These are phyloP conservation scores for Sindora glabra DNA, from an alignment of 306 rosid genomes.

Conservation along the genomic window DNA sequence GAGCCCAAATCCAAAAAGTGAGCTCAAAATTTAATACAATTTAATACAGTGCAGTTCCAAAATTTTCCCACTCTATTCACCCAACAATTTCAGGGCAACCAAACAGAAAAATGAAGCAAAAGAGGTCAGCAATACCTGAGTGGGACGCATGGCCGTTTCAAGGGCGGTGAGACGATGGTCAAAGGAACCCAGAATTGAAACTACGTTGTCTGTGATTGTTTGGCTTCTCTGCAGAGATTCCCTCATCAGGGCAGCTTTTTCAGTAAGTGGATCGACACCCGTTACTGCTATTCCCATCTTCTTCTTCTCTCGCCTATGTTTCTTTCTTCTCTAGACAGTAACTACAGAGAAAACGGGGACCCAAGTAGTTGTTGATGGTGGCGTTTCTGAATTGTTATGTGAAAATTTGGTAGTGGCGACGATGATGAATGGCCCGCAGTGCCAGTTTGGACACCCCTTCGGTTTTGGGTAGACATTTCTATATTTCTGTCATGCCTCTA, in stretches of 20 bases:
- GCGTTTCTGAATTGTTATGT: not conserved
- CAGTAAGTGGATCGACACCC: slow-evolving; percentile 61
- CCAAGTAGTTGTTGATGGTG: not conserved
- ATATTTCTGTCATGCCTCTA: no score
- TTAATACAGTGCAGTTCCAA: not conserved
- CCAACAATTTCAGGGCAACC: not conserved
- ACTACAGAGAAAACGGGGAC: not conserved
- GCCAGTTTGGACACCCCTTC: no score
- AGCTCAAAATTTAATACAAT: slow-evolving; percentile 2
- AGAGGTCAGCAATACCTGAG: slow-evolving; percentile 48
- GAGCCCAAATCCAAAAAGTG: slow-evolving; percentile 9
- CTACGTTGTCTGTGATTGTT: slow-evolving; percentile 81
- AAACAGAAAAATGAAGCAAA: not conserved
- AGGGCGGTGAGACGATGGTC: slow-evolving; percentile 98
- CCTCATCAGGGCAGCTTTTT: slow-evolving; percentile 70
- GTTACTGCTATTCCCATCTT: slow-evolving; percentile 48
- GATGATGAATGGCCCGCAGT: no score
- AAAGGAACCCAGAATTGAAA: slow-evolving; percentile 83
- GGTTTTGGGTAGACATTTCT: no score
- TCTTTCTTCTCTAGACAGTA: not conserved
- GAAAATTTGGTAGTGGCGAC: no score
- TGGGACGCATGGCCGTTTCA: slow-evolving; percentile 98
- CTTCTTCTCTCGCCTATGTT: not conserved
- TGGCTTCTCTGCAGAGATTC: slow-evolving; percentile 88
- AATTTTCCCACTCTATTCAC: not conserved